Conservation (phyloP, 1,139 yeast genomes). For the Arxiozyma telluris region DNA sequence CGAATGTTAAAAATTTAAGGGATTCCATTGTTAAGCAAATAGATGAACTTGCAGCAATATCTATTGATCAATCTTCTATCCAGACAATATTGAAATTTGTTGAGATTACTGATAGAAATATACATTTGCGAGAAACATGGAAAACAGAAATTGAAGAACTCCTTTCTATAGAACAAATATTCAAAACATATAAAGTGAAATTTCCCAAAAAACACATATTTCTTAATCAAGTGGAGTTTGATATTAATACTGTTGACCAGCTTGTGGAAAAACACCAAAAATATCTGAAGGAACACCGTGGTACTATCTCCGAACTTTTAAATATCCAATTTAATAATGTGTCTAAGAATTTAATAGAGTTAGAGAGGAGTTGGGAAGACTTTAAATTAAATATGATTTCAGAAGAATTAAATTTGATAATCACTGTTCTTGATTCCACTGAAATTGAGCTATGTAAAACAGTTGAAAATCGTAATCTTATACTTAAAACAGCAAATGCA, state of each 20-base stretch:
- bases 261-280: slow-evolving; percentile 35
- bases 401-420: background rate
- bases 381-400: slow-evolving; percentile 32
- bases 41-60: background rate
- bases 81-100: background rate
- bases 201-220: slow-evolving; percentile 51
- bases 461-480: background rate
- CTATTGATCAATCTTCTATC: background rate
- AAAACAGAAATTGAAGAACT: slow-evolving; percentile 2
- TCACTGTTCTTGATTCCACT: background rate
- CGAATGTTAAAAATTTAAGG: slow-evolving; percentile 4
- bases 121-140: background rate
- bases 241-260: slow-evolving; percentile 38
- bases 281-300: slow-evolving; percentile 39
- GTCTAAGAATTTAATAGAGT: slow-evolving; percentile 30
- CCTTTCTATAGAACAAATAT: slow-evolving; percentile 2
- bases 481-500: background rate
- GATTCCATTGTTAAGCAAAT: background rate
- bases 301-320: slow-evolving; percentile 33
- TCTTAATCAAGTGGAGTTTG: slow-evolving; percentile 55
- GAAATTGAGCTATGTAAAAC: background rate
- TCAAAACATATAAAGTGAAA: slow-evolving; percentile 36
- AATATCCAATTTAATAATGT: slow-evolving; percentile 36
- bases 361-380: slow-evolving; percentile 40
- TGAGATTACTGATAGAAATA: background rate